Percentiles rank a stretch among this genome's conserved stretches.
These are phyloP conservation scores for Terfezia boudieri DNA, from an alignment of 495 filamentous ascomycete species.

Conservation along the genomic window DNA sequence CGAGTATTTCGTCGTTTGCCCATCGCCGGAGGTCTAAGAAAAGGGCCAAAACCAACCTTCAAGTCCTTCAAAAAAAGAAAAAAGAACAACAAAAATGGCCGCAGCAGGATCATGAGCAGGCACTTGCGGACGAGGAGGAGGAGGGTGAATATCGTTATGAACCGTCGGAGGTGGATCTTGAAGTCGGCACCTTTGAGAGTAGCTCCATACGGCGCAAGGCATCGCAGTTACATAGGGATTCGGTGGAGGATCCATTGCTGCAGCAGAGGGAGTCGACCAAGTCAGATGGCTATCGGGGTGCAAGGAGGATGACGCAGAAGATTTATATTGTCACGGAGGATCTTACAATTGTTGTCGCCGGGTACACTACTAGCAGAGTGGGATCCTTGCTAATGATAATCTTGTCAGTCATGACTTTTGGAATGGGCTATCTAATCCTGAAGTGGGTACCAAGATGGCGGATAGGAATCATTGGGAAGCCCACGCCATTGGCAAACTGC, in stretches of 20 bases:
- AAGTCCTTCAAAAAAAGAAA: constrained; percentile 48
- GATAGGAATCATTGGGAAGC: constrained; percentile 48
- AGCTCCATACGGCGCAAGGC: constrained; percentile 29
- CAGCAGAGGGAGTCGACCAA: constrained; percentile 37
- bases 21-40: constrained; percentile 50
- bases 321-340: constrained; percentile 85
- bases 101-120: constrained; percentile 30
- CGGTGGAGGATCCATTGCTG: constrained; percentile 52
- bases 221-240: constrained; percentile 32
- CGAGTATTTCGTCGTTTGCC: constrained; percentile 67
- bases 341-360: constrained; percentile 73
- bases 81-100: constrained; percentile 31
- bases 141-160: constrained; percentile 22
- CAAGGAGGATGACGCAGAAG: constrained; percentile 53
- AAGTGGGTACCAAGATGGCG: constrained; percentile 81
- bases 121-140: constrained; percentile 31
- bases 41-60: constrained; percentile 71
- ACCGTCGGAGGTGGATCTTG: constrained; percentile 23
- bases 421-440: constrained; percentile 59
- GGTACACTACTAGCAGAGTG: constrained; percentile 51
- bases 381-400: constrained; percentile 46
- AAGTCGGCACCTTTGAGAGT: constrained; percentile 19
- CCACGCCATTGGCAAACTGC: constrained; percentile 44
- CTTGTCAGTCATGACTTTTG: constrained; percentile 48
- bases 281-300: constrained; percentile 25